Evolutionary conservation across 2,329 filamentous ascomycete genomes (phyloP), one percentile per base, ranked within the genome.

Genomic region (Leptographium lundbergii): DNA sequence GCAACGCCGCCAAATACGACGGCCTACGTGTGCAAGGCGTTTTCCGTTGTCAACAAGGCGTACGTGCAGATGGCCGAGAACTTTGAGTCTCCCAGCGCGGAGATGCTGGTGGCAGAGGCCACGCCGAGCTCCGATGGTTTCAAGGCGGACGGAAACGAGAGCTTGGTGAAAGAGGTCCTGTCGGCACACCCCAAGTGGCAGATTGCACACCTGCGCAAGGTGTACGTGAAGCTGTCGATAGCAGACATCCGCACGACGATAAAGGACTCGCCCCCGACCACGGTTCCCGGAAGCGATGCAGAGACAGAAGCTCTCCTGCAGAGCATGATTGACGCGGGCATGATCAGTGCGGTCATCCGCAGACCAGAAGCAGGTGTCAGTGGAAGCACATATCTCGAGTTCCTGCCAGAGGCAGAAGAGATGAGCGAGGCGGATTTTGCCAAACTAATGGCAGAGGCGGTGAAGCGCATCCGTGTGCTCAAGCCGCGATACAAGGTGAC

Each of bases 181-280:
- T 74, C 80, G 24, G 84, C 87, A 11, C 89, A 91, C 68, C 84
- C 88, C 65, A 84, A 85, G 65, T 90, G 87, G 74, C 85, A 88
- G 61, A 82, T 97, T 60, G 76, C 86, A 39, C 84, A 84, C 61
- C 77, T 97, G 29, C 84, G 85, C 52, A 80, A 81, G 57, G 84
- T 89, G 4, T 96, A 92, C 68, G 74, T 73, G 57, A 80, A 81
- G 62, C 73, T 85, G 39, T 77, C 79, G 19, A 74, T 86, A 36
- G 65, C 75, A 22, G 77, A 82, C 65, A 69, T 86, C 24, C 75
- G 77, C 50, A 65, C 70, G 27, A 69, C 71, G 50, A 85, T 82
- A 0, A 73, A 74, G 56, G 81, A 76, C 19, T 25, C 56, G 10
- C 50, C 39, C 10, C 47, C 57, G 1, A 80, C 77, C 19, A 66